These are phyloP conservation scores for Lasiodiplodia hormozganensis DNA, from an alignment of 2,329 filamentous ascomycete genomes.

Conservation along the genomic window DNA sequence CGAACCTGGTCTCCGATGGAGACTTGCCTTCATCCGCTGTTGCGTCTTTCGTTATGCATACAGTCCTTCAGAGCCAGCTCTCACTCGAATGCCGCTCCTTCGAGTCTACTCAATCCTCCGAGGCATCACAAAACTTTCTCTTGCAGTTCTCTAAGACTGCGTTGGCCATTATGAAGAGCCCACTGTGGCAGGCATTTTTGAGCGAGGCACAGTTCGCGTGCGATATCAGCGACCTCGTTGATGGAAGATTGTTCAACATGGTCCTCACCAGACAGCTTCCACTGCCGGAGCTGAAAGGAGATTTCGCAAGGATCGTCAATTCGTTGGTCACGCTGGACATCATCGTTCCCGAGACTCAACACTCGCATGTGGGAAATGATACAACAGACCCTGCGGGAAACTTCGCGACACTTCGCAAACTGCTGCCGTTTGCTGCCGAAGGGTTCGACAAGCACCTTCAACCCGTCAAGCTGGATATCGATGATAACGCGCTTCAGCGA, in stretches of 20 bases:
- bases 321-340: background rate
- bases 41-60: slow-evolving; percentile 8
- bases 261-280: background rate
- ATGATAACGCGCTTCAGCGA: slow-evolving; percentile 42
- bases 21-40: background rate
- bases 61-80: slow-evolving; percentile 3
- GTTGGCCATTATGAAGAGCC: background rate
- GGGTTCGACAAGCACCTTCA: slow-evolving; percentile 57
- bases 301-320: background rate
- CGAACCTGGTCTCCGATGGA: background rate
- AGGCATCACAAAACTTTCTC: background rate
- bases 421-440: slow-evolving; percentile 56
- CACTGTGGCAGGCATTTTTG: slow-evolving; percentile 7
- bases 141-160: background rate
- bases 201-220: background rate
- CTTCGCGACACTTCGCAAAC: background rate
- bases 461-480: slow-evolving; percentile 50
- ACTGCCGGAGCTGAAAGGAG: background rate
- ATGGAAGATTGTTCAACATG: slow-evolving; percentile 57
- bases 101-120: background rate
- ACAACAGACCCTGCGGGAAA: background rate
- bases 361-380: background rate
- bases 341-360: too few relatives aligned
- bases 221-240: slow-evolving; percentile 61
- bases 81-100: background rate